Percentiles rank a stretch among this genome's conserved stretches.
These are phyloP conservation scores for Fraxinus paxiana DNA, from an alignment of 305 asterid genomes.

Conservation along the genomic window DNA sequence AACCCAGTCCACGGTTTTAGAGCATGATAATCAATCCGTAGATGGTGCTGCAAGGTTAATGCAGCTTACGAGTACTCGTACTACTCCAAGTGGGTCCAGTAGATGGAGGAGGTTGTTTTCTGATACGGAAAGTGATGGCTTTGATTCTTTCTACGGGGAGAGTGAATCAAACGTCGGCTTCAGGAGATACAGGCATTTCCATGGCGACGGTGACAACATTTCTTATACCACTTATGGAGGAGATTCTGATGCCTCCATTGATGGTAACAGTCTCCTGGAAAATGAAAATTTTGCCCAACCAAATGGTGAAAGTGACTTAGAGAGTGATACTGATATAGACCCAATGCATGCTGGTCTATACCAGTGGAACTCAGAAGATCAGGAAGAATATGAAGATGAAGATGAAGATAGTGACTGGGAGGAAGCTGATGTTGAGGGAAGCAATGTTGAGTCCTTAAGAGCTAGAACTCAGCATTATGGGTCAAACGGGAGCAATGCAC, in stretches of 20 bases:
- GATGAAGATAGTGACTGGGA: constrained; percentile 57
- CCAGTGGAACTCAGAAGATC: constrained; percentile 65
- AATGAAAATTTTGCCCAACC: constrained; percentile 41
- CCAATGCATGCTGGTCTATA: constrained; percentile 87
- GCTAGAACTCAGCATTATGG: constrained; percentile 32
- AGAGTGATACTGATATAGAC: constrained; percentile 76
- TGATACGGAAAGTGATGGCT: constrained; percentile 74
- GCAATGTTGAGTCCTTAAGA: constrained; percentile 28
- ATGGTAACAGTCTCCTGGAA: constrained; percentile 50
- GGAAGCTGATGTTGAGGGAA: constrained; percentile 46
- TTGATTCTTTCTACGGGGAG: constrained; percentile 73
- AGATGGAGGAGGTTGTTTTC: constrained; percentile 65
- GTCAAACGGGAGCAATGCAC: constrained; percentile 23
- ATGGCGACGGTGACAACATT: constrained; percentile 51
- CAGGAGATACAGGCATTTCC: constrained; percentile 52
- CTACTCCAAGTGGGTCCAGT: constrained; percentile 65
- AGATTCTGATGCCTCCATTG: constrained; percentile 68
- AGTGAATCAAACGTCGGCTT: constrained; percentile 65
- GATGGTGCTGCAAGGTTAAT: constrained; percentile 36
- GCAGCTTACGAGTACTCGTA: constrained; percentile 39
- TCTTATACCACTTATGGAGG: constrained; percentile 61
- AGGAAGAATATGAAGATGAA: constrained; percentile 44
- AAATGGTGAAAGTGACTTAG: constrained; percentile 51
- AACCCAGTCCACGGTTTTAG: constrained; percentile 33
- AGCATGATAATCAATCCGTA: constrained; percentile 41